Evolutionary conservation across 2,329 filamentous ascomycete species (phyloP).

Genomic region (Ceratocystis eucalypticola): DNA sequence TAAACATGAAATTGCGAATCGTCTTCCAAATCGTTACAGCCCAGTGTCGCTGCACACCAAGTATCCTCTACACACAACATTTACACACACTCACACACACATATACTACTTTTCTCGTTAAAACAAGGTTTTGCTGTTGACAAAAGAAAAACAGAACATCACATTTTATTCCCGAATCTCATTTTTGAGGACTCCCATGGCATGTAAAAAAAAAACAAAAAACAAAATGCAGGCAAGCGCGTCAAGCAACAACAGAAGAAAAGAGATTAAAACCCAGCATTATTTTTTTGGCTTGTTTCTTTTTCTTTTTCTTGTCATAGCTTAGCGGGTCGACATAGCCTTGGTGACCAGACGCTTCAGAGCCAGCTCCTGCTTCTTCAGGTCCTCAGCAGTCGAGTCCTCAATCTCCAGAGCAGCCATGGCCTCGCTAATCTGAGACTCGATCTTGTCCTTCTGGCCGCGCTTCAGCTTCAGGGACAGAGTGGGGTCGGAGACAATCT

Average conservation of each 20-base stretch:
- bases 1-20: no score
- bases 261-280: conserved; percentile 14
- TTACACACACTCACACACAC: no score
- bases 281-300: conserved; percentile 13
- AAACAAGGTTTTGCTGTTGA: conserved; percentile 12
- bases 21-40: no score
- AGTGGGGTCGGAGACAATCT: conserved; percentile 93
- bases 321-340: conserved; percentile 86
- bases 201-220: conserved; percentile 23
- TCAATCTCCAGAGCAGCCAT: conserved; percentile 96
- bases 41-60: no score
- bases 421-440: conserved; percentile 88
- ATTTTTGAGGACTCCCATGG: conserved; percentile 25
- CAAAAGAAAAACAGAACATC: conserved; percentile 28
- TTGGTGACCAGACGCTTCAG: conserved; percentile 98
- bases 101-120: background rate
- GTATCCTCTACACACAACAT: no score
- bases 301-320: conserved; percentile 7
- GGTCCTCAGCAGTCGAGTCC: conserved; percentile 79
- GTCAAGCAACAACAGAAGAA: conserved; percentile 13
- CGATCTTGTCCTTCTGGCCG: conserved; percentile 98
- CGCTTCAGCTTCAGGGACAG: conserved; percentile 97
- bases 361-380: conserved; percentile 99
- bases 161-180: conserved; percentile 26
- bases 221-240: conserved; percentile 12